Base-by-base conservation (phyloP, 2,329 filamentous ascomycete species). In the Graphiopsis chlorocephala region DNA sequence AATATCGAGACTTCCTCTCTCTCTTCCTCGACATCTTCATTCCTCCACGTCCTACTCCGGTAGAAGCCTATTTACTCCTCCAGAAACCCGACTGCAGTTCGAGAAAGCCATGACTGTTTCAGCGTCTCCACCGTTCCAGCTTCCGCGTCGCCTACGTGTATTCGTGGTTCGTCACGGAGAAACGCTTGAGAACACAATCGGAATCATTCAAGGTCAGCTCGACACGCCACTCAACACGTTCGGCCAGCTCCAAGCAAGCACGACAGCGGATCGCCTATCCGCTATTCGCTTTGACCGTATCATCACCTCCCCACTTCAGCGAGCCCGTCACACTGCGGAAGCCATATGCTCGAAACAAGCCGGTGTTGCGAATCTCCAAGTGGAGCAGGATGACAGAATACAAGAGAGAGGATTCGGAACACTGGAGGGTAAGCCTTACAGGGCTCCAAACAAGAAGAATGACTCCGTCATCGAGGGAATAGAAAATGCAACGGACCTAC, bases 351-450 rank as follows among this genome's bases (percentile, higher is more conserved):
- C 29, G 5, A 33, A 56, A 56, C 53, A 56, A 38, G 10, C 31
- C 28, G 29, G 20, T 17, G 12, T 20, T 8, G n/a, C 53, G 5
- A 20, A 38, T 17, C 17, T 56, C 11, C 53, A 25, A 38, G 28
- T 56, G 15, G 53, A 56, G 53, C 53, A 56, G 31, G 53, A 56
- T 26, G 53, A 56, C 29, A 56, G 53, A 14, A 33, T 56, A 23
- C 31, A 56, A 56, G 53, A 56, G 15, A 33, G 53, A 23, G 29
- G 53, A 20, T 38, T 56, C 14, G 53, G 53, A 33, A 31, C 23
- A 38, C 31, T 56, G n/a, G 53, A 56, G n/a, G 53, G 53, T 1
- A 56, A 56, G 15, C 50, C 26, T n/a, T 53, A 53, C 28, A 53
- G 26, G 48, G 48, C 15, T 4, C 25, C 23, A 53, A 53, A 53